Conservation (phyloP, 179 eudicot genomes). For the Carnegiea gigantea region DNA sequence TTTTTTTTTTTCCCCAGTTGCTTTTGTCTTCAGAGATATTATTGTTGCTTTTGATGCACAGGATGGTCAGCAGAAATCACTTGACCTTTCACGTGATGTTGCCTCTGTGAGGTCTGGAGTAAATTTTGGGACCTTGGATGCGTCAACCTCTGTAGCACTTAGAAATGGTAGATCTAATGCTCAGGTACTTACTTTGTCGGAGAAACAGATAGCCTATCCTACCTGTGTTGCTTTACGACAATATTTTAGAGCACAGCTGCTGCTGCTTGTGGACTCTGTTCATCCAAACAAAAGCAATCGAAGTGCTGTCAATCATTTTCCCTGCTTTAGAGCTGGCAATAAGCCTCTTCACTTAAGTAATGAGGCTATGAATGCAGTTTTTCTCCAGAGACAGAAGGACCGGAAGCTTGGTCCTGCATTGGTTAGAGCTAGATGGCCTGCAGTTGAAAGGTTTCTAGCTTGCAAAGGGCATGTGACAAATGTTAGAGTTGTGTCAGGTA, state of each 20-base stretch:
- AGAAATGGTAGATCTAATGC: constrained; percentile 76
- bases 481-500: constrained; percentile 99
- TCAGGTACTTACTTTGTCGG: constrained; percentile 83
- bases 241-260: constrained; percentile 91
- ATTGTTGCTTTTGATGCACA: constrained; percentile 85
- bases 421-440: constrained; percentile 89
- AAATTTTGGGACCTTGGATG: constrained; percentile 59
- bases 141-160: constrained; percentile 56
- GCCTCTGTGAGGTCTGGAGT: constrained; percentile 90
- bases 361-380: constrained; percentile 87
- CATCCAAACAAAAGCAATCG: constrained; percentile 77
- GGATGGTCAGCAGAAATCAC: constrained; percentile 81
- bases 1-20: too few species aligned
- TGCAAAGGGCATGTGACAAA: constrained; percentile 82
- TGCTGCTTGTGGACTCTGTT: constrained; percentile 80
- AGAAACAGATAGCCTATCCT: constrained; percentile 95
- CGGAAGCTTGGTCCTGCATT: constrained; percentile 94
- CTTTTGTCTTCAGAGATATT: constrained; percentile 91
- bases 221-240: constrained; percentile 91
- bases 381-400: constrained; percentile 89
- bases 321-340: constrained; percentile 67
- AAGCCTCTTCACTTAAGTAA: constrained; percentile 95
- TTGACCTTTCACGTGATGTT: constrained; percentile 67
- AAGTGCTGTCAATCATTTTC: constrained; percentile 59
- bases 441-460: constrained; percentile 77